Conservation (phyloP, 805 yeast species). For the Candida verbasci region DNA sequence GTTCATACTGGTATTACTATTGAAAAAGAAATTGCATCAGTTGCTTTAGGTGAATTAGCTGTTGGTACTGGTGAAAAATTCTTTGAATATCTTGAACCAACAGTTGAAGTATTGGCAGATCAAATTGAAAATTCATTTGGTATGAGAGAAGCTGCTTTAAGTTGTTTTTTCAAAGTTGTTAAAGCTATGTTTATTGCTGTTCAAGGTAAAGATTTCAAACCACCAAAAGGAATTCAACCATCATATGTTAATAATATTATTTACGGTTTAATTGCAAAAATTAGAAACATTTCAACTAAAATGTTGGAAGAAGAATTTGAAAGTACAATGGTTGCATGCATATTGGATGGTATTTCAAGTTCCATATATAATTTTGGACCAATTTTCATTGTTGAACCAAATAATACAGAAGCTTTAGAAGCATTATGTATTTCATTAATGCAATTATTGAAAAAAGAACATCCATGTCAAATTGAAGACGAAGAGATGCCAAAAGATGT, state of each 20-base stretch:
- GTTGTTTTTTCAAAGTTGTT: conserved; percentile 78
- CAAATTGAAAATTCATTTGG: conserved; percentile 87
- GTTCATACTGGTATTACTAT: conserved; percentile 93
- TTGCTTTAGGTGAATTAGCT: conserved; percentile 85
- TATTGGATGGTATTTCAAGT: conserved; percentile 70
- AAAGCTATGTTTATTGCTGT: conserved; percentile 60
- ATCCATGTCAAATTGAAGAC: conserved; percentile 70
- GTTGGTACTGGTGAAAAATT: conserved; percentile 80
- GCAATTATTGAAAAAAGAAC: conserved; percentile 74
- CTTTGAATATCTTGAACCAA: conserved; percentile 68
- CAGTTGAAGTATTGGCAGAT: conserved; percentile 58
- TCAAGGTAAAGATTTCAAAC: conserved; percentile 43
- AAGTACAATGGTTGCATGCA: conserved; percentile 70
- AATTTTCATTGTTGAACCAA: conserved; percentile 60
- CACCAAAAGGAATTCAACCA: conserved; percentile 58
- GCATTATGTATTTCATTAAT: conserved; percentile 65
- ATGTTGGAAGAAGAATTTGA: conserved; percentile 79
- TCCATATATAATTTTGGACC: conserved; percentile 70
- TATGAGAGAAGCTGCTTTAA: conserved; percentile 81
- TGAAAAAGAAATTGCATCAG: conserved; percentile 94
- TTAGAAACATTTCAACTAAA: conserved; percentile 61
- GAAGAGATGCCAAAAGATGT: conserved; percentile 59
- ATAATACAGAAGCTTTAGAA: conserved; percentile 50
- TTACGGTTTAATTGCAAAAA: conserved; percentile 56
- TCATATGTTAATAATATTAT: conserved; percentile 58